Evolutionary conservation across 495 filamentous ascomycete species (phyloP), one percentile per base, ranked within the genome.

Genomic region (Lasiosphaeria miniovina): DNA sequence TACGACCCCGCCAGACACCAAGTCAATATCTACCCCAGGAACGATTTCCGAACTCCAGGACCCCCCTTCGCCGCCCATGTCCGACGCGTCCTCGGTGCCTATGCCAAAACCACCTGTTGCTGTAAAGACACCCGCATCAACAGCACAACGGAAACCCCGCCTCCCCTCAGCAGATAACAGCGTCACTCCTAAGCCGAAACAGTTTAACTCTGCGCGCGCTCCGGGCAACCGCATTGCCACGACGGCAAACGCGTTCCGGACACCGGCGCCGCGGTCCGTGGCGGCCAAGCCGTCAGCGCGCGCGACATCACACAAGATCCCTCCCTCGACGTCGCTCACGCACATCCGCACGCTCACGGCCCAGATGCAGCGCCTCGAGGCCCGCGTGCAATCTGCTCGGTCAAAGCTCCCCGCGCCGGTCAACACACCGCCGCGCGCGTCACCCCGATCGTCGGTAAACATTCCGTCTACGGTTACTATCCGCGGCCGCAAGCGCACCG

Each of bases 311-410:
- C 69, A 80, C 59, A 76, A 66, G 55, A 58, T 95, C 32, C 88
- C 91, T 35, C 80, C 88, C 40, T 96, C 95, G 15, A 89, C 86
- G 40, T 97, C 95, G 4, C 82, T 98, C 36, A 89, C 88, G 58
- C 94, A 98, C 67, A 93, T 98, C 67, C 91, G 94, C 33, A 87
- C 87, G 3, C 84, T 98, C 55, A 94, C 93, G 58, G 92, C 90
- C 31, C 94, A 97, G 74, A 97, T 98, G 95, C 91, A 96, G 71
- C 86, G 88, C 61, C 84, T 98, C 45, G 95, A 98, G 71, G 88
- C 93, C 58, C 82, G 93, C 36, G 92, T 98, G 6, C 92, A 98
- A 52, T 90, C 88, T n/a, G 94, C 90, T 32, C 86, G 91, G 61
- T 96, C 91, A 36, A 96, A 96, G 71, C 83, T 98, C 3, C 94